phyloP scores from a whole-genome alignment of 140 eudicot species.

The Cichorium intybus region DNA sequence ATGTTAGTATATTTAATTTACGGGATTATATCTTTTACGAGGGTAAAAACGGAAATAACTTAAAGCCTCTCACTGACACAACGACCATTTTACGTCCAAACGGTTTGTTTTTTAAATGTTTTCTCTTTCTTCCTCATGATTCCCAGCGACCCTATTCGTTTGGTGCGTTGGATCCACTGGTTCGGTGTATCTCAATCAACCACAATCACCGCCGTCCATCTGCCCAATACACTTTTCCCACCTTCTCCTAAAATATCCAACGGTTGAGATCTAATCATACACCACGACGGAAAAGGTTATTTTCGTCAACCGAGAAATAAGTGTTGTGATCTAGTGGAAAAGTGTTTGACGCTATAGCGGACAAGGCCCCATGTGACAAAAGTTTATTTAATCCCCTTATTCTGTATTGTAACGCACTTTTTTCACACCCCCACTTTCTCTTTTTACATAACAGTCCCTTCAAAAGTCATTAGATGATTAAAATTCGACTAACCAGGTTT shows the following conservation, averaged over 20 bases:
- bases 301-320: slow-evolving; percentile 29
- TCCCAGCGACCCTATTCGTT: slow-evolving; percentile 3
- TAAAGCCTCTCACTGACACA: neutral
- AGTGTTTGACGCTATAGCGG: slow-evolving; percentile 33
- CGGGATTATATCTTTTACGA: neutral
- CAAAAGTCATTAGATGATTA: neutral
- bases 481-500: neutral
- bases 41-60: neutral
- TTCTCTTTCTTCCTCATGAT: neutral
- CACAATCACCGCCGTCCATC: slow-evolving; percentile 35
- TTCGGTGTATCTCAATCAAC: neutral
- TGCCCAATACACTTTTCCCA: slow-evolving; percentile 22
- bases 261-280: slow-evolving; percentile 30
- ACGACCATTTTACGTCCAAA: slow-evolving; percentile 19
- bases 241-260: slow-evolving; percentile 22
- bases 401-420: neutral
- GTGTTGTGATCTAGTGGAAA: slow-evolving; percentile 30
- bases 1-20: neutral
- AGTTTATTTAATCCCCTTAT: slow-evolving; percentile 8
- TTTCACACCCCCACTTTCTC: neutral
- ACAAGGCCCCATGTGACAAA: slow-evolving; percentile 6
- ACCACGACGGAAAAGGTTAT: slow-evolving; percentile 26
- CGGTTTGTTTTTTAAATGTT: slow-evolving; percentile 10
- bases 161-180: slow-evolving; percentile 18
- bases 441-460: neutral